Conservation (phyloP, 2,329 filamentous ascomycete genomes). For the Colletotrichum tropicicola region DNA sequence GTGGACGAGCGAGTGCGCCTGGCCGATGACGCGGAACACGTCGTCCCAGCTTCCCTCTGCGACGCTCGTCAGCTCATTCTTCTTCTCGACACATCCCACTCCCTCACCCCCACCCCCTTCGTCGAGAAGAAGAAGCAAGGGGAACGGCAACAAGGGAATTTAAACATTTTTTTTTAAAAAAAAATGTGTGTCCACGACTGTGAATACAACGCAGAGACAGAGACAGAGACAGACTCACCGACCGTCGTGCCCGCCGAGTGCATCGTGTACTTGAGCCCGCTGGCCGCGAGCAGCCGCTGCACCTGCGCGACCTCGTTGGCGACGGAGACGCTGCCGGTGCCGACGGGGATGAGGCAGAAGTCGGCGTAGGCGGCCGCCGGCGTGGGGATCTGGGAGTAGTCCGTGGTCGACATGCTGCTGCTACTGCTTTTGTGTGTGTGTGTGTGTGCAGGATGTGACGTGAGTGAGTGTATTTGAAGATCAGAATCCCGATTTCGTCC, state of each 20-base stretch:
- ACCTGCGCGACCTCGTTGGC: slow-evolving; percentile 88
- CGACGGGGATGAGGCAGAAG: slow-evolving; percentile 91
- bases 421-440: neutral
- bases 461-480: too few species aligned
- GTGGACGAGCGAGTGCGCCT: slow-evolving; percentile 83
- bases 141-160: too few species aligned
- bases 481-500: too few species aligned
- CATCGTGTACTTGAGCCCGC: slow-evolving; percentile 85
- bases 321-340: slow-evolving; percentile 79
- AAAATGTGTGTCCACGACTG: too few species aligned
- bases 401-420: slow-evolving; percentile 38
- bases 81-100: too few species aligned
- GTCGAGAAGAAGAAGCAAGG: too few species aligned
- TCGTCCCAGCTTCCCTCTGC: slow-evolving; percentile 91
- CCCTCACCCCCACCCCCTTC: too few species aligned
- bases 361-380: slow-evolving; percentile 84
- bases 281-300: slow-evolving; percentile 83
- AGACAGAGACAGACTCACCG: slow-evolving; percentile 62
- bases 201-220: too few species aligned
- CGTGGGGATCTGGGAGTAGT: slow-evolving; percentile 65
- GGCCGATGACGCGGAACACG: slow-evolving; percentile 86
- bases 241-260: slow-evolving; percentile 94
- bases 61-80: slow-evolving; percentile 67
- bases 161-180: too few species aligned
- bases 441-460: too few species aligned